Conservation (phyloP, 345 rosid species). For the Trapa bicornis region DNA sequence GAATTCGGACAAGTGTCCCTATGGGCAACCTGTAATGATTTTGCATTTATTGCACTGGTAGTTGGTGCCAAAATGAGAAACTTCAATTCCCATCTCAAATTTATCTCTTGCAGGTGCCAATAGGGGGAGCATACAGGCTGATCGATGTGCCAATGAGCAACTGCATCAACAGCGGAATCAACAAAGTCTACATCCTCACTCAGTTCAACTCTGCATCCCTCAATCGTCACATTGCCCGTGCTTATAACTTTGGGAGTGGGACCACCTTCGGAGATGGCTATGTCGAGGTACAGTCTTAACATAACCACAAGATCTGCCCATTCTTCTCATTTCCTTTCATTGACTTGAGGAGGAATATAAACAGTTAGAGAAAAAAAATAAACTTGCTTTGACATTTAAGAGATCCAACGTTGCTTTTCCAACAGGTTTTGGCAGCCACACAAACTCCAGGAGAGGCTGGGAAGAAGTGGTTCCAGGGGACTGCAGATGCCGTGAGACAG, state of each 20-base stretch:
- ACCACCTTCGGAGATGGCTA: slow-evolving; percentile 73
- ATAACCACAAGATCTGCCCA: background rate
- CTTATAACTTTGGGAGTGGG: slow-evolving; percentile 68
- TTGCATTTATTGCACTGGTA: background rate
- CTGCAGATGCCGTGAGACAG: slow-evolving; percentile 94
- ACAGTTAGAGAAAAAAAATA: background rate
- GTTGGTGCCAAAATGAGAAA: background rate
- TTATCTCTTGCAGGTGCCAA: slow-evolving; percentile 46
- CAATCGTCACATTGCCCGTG: slow-evolving; percentile 78
- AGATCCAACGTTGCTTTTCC: background rate
- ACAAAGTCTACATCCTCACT: slow-evolving; percentile 90
- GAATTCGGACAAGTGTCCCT: background rate
- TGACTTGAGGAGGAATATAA: background rate
- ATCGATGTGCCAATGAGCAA: slow-evolving; percentile 99
- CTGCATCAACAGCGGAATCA: slow-evolving; percentile 89
- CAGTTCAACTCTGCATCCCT: slow-evolving; percentile 86
- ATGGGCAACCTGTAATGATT: background rate
- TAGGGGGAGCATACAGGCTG: slow-evolving; percentile 89
- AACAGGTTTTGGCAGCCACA: slow-evolving; percentile 81
- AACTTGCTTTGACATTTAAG: background rate
- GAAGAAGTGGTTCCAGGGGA: slow-evolving; percentile 90
- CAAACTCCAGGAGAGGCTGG: slow-evolving; percentile 92
- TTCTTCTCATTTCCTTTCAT: background rate
- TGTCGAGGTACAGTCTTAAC: slow-evolving; percentile 40
- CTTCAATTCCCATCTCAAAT: background rate